phyloP scores from a whole-genome alignment of 208 protist genomes.

The Crithidia sp. region DNA sequence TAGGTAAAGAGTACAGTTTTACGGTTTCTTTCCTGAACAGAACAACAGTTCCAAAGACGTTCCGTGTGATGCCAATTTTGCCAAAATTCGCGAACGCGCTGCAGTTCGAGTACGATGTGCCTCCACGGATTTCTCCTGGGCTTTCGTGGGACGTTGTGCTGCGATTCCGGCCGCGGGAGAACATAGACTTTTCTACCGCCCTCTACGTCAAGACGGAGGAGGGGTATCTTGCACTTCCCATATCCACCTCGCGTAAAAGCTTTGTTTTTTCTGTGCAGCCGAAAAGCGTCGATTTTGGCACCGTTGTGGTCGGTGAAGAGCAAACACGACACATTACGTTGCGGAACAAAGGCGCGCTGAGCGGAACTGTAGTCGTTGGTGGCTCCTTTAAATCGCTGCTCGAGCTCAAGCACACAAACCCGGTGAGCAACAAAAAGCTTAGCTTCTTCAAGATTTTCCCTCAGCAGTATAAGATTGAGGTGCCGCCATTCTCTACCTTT shows the following conservation, averaged over 20 bases:
- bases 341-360: constrained; percentile 71
- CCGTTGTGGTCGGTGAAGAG: constrained; percentile 74
- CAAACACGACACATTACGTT: constrained; percentile 54
- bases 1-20: constrained; percentile 63
- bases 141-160: constrained; percentile 71
- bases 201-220: constrained; percentile 67
- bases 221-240: constrained; percentile 67
- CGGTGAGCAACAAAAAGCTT: constrained; percentile 24
- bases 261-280: constrained; percentile 48
- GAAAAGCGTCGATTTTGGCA: constrained; percentile 71
- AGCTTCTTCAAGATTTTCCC: constrained; percentile 59
- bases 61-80: constrained; percentile 78
- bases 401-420: constrained; percentile 56
- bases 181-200: constrained; percentile 67
- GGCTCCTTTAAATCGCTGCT: constrained; percentile 67
- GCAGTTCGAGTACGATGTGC: constrained; percentile 57
- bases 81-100: constrained; percentile 67
- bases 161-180: constrained; percentile 63
- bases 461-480: constrained; percentile 50
- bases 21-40: constrained; percentile 84
- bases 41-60: constrained; percentile 65
- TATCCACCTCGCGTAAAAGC: constrained; percentile 58
- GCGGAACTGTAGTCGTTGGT: constrained; percentile 56
- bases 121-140: constrained; percentile 81
- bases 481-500: constrained; percentile 52